These are phyloP conservation scores for Nicotiana paniculata DNA, from an alignment of 257 asterid species.

Conservation along the genomic window DNA sequence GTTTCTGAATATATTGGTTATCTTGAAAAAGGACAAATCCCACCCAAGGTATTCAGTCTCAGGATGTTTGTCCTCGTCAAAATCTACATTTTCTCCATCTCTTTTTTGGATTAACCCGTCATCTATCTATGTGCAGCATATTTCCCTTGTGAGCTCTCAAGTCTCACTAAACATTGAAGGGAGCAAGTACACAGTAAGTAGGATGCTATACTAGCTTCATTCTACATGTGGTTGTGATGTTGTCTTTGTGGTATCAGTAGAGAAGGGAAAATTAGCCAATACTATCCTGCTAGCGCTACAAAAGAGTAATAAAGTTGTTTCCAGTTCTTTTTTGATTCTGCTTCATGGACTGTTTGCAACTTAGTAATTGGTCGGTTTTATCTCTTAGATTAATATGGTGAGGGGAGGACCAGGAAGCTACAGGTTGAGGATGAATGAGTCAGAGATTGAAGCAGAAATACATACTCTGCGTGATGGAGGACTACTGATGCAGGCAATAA, in stretches of 20 bases:
- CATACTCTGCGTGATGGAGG: slow-evolving; percentile 99
- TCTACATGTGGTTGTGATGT: slow-evolving; percentile 6
- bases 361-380: neutral
- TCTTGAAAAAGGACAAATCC: slow-evolving; percentile 99
- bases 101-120: slow-evolving; percentile 17
- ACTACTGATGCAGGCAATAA: slow-evolving; percentile 87
- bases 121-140: slow-evolving; percentile 67
- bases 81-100: slow-evolving; percentile 14
- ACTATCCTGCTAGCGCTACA: neutral
- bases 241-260: neutral
- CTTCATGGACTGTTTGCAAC: neutral
- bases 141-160: slow-evolving; percentile 89
- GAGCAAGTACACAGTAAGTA: slow-evolving; percentile 94
- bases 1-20: slow-evolving; percentile 97
- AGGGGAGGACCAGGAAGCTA: slow-evolving; percentile 68
- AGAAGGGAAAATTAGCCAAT: neutral
- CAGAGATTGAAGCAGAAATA: slow-evolving; percentile 93
- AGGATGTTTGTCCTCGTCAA: neutral
- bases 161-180: slow-evolving; percentile 98
- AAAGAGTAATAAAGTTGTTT: neutral
- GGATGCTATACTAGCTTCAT: slow-evolving; percentile 1
- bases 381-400: slow-evolving; percentile 51
- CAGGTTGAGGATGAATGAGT: slow-evolving; percentile 69
- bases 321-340: neutral
- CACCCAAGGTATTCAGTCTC: slow-evolving; percentile 70